Base-by-base conservation (phyloP, 1,139 yeast genomes). In the Nakaseomyces glabratus region DNA sequence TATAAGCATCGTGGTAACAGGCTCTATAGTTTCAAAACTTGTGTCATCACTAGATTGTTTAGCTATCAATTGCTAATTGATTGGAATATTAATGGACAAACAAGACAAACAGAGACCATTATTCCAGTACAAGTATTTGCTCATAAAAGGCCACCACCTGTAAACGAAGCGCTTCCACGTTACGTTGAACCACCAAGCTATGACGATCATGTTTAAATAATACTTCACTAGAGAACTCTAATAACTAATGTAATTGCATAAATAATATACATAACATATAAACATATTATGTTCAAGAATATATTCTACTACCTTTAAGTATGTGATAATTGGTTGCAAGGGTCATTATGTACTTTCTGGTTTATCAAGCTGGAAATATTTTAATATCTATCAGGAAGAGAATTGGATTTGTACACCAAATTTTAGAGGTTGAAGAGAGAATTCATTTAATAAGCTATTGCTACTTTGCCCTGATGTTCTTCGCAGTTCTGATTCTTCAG, bases 351-450 rank as follows among this genome's bases (percentile, higher is more conserved):
- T 9, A 3, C 16, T 6, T 25, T 15, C 9, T 9, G 8, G 19
- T 8, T 25, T 16, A 8, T 15, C 10, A 14, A 10, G 4, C 4
- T 25, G 9, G 6, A 9, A 10, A 9, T 25, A 15, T 23, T 18
- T 6, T 36, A 45, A 50, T 26, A n/a, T n/a, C n/a, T n/a, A n/a
- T n/a, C n/a, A n/a, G n/a, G 47, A 42, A 19, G 53, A 45, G 39
- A 52, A 56, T 37, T 53, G 57, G 28, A 56, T 37, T 31, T 54
- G 56, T 15, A 56, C 21, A 17, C 61, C 61, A 37, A 54, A 47
- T 24, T 47, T 50, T 5, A 48, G 36, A 4, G 55, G 49, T 22
- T 44, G 38, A 16, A 42, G 31, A 4, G 41, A 33, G 7, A 39
- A 13, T 20, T 20, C 37, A 33, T 34, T 26, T 10, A 28, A 15